Conservation (phyloP, 1,284 basidiomycete genomes). For the Puccinia brachypodii region DNA sequence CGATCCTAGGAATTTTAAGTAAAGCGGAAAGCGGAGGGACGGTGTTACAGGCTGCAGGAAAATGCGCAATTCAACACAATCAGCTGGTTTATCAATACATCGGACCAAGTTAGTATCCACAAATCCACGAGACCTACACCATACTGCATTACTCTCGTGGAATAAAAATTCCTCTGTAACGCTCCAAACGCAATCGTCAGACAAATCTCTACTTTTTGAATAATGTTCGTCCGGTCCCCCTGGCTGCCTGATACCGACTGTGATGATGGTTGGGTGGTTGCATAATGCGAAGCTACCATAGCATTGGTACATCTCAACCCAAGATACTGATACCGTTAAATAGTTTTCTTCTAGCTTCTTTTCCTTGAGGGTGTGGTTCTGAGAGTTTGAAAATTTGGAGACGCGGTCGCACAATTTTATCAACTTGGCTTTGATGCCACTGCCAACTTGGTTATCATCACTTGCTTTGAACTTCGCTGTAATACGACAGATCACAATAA, state of each 20-base stretch:
- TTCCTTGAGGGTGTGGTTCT: slow-evolving; percentile 1
- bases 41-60: neutral
- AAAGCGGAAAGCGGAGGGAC: slow-evolving; percentile 2
- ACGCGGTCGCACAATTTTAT: slow-evolving; percentile 3
- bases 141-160: neutral
- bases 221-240: neutral
- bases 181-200: slow-evolving; percentile 23
- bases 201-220: neutral
- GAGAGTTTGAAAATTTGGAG: neutral
- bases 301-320: neutral
- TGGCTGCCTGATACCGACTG: slow-evolving; percentile 6
- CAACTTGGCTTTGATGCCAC: slow-evolving; percentile 1
- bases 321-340: slow-evolving; percentile 10
- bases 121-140: neutral
- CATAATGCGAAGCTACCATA: neutral
- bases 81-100: neutral
- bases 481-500: neutral
- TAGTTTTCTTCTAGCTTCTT: neutral
- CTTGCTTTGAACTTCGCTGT: neutral
- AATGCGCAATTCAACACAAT: neutral
- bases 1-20: neutral
- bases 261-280: slow-evolving; percentile 13
- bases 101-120: neutral
- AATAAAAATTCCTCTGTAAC: slow-evolving; percentile 8
- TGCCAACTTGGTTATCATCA: neutral